Conservation (phyloP, 2,329 filamentous ascomycete genomes). For the Aureobasidium leucospermi region DNA sequence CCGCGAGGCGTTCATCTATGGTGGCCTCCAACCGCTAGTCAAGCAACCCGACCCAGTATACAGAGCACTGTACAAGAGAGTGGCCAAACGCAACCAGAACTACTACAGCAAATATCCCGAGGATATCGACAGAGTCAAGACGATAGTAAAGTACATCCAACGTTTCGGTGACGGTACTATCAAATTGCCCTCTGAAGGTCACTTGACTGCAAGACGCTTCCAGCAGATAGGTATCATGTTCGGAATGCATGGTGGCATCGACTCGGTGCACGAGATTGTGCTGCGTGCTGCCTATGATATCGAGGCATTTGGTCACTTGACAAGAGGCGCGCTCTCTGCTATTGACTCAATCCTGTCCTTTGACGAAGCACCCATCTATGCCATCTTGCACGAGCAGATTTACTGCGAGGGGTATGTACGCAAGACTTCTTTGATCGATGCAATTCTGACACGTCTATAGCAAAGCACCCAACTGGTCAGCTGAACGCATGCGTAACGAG, state of each 20-base stretch:
- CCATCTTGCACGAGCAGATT: conserved; percentile 77
- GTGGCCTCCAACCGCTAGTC: conserved; percentile 73
- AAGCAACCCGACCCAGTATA: conserved; percentile 70
- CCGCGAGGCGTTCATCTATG: conserved; percentile 73
- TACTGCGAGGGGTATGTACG: conserved; percentile 62
- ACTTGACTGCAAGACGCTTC: conserved; percentile 65
- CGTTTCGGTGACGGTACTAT: conserved; percentile 50
- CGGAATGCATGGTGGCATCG: conserved; percentile 70
- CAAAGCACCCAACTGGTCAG: conserved; percentile 65
- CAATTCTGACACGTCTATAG: background rate
- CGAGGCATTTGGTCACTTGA: conserved; percentile 67
- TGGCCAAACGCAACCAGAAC: conserved; percentile 62
- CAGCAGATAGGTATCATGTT: conserved; percentile 71
- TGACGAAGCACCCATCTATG: conserved; percentile 75
- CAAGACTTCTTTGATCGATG: background rate
- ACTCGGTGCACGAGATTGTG: conserved; percentile 66
- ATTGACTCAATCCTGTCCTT: conserved; percentile 63
- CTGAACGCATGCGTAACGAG: conserved; percentile 53
- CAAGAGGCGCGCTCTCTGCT: conserved; percentile 58
- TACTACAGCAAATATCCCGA: conserved; percentile 85
- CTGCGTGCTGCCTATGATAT: conserved; percentile 66
- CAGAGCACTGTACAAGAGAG: conserved; percentile 58
- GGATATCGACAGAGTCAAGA: conserved; percentile 61
- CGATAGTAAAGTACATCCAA: conserved; percentile 58
- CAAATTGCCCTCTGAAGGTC: conserved; percentile 63